phyloP scores from a whole-genome alignment of 805 yeast genomes.

The Cyberlindnera veronae region DNA sequence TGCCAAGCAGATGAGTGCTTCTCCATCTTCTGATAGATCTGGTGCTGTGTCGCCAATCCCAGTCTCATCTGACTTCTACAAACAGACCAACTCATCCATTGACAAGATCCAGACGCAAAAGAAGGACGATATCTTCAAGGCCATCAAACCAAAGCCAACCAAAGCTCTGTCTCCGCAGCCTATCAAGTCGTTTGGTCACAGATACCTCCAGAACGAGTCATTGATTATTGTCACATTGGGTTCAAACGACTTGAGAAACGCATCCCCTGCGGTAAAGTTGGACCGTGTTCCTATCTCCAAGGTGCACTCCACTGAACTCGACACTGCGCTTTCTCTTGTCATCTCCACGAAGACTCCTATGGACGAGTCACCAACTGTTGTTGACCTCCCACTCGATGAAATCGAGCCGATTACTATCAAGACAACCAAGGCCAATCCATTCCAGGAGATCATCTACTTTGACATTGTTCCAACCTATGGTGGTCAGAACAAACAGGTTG shows the following conservation, averaged over 20 bases:
- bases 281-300: constrained; percentile 73
- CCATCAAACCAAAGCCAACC: constrained; percentile 20
- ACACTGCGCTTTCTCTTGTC: constrained; percentile 78
- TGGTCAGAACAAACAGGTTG: constrained; percentile 40
- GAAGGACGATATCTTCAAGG: constrained; percentile 16
- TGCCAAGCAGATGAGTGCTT: constrained; percentile 5
- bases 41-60: constrained; percentile 11
- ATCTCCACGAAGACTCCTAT: constrained; percentile 36
- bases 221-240: constrained; percentile 82
- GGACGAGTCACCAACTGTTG: constrained; percentile 48
- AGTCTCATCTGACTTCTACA: constrained; percentile 8
- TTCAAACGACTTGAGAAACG: constrained; percentile 70
- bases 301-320: constrained; percentile 77
- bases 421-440: constrained; percentile 44
- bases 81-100: constrained; percentile 17
- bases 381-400: constrained; percentile 84
- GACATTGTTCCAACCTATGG: constrained; percentile 90
- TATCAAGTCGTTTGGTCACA: constrained; percentile 82
- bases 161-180: constrained; percentile 39
- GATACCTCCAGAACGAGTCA: constrained; percentile 61
- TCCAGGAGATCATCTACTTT: constrained; percentile 61
- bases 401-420: constrained; percentile 72
- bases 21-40: constrained; percentile 10
- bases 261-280: constrained; percentile 57
- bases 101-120: constrained; percentile 16